phyloP scores from a whole-genome alignment of 805 yeast genomes.

The Saturnispora halmiae region DNA sequence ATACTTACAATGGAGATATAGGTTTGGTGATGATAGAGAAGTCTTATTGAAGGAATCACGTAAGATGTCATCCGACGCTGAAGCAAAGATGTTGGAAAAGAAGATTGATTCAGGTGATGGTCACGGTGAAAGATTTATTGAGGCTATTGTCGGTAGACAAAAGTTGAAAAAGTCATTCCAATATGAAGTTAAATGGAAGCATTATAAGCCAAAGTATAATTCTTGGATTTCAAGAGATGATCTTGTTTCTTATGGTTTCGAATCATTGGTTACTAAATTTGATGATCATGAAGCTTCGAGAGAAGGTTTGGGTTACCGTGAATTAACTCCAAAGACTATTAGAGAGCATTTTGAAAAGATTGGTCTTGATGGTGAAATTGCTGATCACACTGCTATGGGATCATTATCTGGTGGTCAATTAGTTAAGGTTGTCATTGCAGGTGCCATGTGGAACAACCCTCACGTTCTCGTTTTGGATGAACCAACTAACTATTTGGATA shows the following conservation, averaged over 20 bases:
- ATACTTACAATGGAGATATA: constrained; percentile 96
- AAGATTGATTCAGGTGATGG: constrained; percentile 79
- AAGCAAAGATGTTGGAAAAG: constrained; percentile 66
- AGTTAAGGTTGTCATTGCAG: constrained; percentile 97
- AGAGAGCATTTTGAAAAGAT: constrained; percentile 96
- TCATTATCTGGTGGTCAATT: constrained; percentile 96
- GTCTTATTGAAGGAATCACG: constrained; percentile 89
- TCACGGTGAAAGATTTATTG: constrained; percentile 72
- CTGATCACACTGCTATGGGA: constrained; percentile 96
- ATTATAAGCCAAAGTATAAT: constrained; percentile 86
- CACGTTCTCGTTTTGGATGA: constrained; percentile 93
- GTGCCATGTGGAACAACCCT: constrained; percentile 99
- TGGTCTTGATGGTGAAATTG: constrained; percentile 96
- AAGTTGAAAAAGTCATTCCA: constrained; percentile 94
- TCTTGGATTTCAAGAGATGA: constrained; percentile 86
- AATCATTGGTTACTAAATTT: constrained; percentile 86
- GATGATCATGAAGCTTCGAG: constrained; percentile 99
- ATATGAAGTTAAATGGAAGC: constrained; percentile 92
- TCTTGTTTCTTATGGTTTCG: constrained; percentile 75
- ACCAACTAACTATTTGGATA: constrained; percentile 96
- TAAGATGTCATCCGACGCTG: constrained; percentile 64
- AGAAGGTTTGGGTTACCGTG: constrained; percentile 98
- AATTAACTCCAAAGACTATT: constrained; percentile 81
- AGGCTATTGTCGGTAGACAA: constrained; percentile 95
- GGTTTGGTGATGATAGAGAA: constrained; percentile 97